These are phyloP conservation scores for Mycena galopus DNA, from an alignment of 768 basidiomycete genomes.

Conservation along the genomic window DNA sequence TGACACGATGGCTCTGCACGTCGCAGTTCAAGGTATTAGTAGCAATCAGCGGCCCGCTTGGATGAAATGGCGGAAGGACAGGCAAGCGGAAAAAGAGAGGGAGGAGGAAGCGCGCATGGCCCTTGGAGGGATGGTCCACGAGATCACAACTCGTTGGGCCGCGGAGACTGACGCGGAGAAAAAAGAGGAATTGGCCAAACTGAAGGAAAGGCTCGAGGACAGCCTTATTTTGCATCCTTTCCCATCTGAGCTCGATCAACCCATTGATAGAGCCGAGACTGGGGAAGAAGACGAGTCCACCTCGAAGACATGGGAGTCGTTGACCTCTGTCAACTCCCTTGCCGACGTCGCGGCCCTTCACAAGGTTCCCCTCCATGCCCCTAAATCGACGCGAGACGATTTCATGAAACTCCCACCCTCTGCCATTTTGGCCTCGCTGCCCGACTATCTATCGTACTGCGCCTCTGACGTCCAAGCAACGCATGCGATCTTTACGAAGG, in stretches of 20 bases:
- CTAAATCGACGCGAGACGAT: constrained; percentile 66
- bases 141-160: constrained; percentile 62
- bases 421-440: constrained; percentile 73
- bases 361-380: constrained; percentile 27
- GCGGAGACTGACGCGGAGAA: constrained; percentile 62
- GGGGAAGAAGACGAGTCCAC: constrained; percentile 38
- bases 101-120: constrained; percentile 75
- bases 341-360: constrained; percentile 93
- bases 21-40: constrained; percentile 94
- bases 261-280: constrained; percentile 52
- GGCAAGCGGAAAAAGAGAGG: constrained; percentile 66
- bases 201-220: constrained; percentile 54
- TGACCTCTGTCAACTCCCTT: constrained; percentile 93
- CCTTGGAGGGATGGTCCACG: constrained; percentile 55
- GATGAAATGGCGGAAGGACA: constrained; percentile 86
- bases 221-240: constrained; percentile 29
- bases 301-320: constrained; percentile 87
- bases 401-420: constrained; percentile 78
- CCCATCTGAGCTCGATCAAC: constrained; percentile 1
- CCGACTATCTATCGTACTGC: constrained; percentile 88
- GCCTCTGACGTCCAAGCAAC: constrained; percentile 88
- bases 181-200: constrained; percentile 55
- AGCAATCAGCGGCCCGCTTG: constrained; percentile 95
- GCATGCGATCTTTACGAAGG: constrained; percentile 80
- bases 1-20: constrained; percentile 96